phyloP scores from a whole-genome alignment of 176 grass and related monocot genomes.

The Olyra latifolia region DNA sequence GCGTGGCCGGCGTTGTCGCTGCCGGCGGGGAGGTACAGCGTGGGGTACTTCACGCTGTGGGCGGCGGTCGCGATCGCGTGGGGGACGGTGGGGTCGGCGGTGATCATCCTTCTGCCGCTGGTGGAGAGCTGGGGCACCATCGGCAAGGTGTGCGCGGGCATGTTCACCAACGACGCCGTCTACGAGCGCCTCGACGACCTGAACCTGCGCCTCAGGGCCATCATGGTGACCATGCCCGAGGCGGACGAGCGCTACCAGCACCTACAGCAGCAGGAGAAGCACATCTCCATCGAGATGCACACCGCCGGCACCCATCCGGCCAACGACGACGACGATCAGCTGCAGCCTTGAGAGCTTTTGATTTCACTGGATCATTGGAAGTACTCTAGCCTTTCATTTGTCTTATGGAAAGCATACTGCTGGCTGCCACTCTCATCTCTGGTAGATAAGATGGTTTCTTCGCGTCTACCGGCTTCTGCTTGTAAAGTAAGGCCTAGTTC shows the following conservation, averaged over 20 bases:
- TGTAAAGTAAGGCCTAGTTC: too few species aligned
- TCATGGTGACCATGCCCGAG: constrained; percentile 59
- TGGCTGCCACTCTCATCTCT: too few species aligned
- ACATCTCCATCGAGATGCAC: constrained; percentile 18
- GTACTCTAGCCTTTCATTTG: too few species aligned
- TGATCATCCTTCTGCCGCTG: constrained; percentile 68
- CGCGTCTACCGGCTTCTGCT: too few species aligned
- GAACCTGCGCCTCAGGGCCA: constrained; percentile 47
- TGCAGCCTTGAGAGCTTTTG: background rate
- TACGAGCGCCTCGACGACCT: constrained; percentile 55
- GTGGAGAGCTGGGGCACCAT: constrained; percentile 75
- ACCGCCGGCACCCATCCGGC: constrained; percentile 21
- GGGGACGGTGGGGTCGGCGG: constrained; percentile 55
- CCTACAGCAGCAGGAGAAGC: constrained; percentile 13
- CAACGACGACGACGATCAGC: background rate
- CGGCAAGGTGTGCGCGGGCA: constrained; percentile 43
- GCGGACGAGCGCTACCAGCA: constrained; percentile 44
- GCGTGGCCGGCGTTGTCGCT: constrained; percentile 68
- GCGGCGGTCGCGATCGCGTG: constrained; percentile 57
- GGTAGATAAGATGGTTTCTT: too few species aligned
- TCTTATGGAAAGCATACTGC: too few species aligned
- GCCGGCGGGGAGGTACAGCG: constrained; percentile 64
- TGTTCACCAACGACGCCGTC: constrained; percentile 64
- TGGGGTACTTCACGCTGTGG: constrained; percentile 81
- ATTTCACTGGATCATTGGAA: background rate